These are phyloP conservation scores for Naegleria fowleri DNA, from an alignment of 208 protist species.

Conservation along the genomic window DNA sequence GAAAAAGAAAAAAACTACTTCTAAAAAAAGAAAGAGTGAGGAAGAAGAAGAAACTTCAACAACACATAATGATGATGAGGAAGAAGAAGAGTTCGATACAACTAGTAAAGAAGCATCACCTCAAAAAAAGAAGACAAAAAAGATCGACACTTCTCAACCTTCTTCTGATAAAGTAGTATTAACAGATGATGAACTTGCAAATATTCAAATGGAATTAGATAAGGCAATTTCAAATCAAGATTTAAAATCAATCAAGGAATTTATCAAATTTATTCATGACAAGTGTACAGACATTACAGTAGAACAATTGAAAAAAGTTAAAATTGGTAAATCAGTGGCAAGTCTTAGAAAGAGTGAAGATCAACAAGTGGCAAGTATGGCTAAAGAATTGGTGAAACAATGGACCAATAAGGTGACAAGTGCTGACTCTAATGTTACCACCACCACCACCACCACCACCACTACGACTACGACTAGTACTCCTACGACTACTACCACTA, in stretches of 20 bases:
- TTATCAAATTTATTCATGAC: neutral
- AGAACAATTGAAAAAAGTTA: conserved; percentile 4
- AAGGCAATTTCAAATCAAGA: neutral
- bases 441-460: neutral
- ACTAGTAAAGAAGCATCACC: too few relatives aligned
- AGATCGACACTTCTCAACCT: too few relatives aligned
- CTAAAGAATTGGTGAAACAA: neutral
- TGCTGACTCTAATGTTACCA: neutral
- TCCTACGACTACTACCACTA: too few relatives aligned
- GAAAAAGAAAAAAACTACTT: neutral
- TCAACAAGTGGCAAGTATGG: too few relatives aligned
- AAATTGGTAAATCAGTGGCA: neutral
- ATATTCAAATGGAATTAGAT: neutral
- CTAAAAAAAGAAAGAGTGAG: neutral
- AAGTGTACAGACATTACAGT: neutral
- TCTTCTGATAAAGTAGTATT: neutral
- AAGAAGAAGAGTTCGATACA: neutral
- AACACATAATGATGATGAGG: neutral
- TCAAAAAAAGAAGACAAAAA: neutral
- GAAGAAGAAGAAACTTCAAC: too few relatives aligned
- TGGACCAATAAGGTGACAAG: neutral
- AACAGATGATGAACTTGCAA: neutral
- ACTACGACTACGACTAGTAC: neutral
- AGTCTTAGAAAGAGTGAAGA: neutral
- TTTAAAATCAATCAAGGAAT: neutral